phyloP scores from a whole-genome alignment of 2,329 filamentous ascomycete species.

The Zalaria sp. region DNA sequence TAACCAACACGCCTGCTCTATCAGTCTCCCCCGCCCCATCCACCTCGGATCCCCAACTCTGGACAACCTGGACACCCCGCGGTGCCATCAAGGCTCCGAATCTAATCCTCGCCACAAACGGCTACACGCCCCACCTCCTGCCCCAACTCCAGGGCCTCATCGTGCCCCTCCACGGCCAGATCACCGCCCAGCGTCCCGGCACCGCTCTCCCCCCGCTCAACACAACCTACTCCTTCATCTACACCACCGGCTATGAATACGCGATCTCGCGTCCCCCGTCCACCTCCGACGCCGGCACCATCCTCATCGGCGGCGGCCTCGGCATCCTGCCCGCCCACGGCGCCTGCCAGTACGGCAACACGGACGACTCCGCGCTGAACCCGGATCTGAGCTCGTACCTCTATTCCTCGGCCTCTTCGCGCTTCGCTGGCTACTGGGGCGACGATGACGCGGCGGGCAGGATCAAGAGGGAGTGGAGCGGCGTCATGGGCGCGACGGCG shows the following conservation, averaged over 20 bases:
- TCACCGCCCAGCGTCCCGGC: slow-evolving; percentile 22
- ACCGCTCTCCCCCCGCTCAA: slow-evolving; percentile 23
- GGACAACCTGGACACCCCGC: slow-evolving; percentile 11
- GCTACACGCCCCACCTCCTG: slow-evolving; percentile 13
- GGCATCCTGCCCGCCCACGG: slow-evolving; percentile 27
- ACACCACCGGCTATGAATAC: slow-evolving; percentile 50
- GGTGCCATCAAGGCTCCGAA: slow-evolving; percentile 13
- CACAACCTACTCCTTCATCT: slow-evolving; percentile 48
- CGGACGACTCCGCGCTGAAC: slow-evolving; percentile 41
- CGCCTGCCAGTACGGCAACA: slow-evolving; percentile 37
- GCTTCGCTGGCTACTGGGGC: slow-evolving; percentile 37
- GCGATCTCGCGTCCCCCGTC: slow-evolving; percentile 45
- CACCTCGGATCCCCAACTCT: slow-evolving; percentile 1
- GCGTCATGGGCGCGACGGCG: slow-evolving; percentile 38
- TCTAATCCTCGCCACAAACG: slow-evolving; percentile 16
- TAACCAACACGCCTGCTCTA: slow-evolving; percentile 36
- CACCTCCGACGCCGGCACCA: slow-evolving; percentile 30
- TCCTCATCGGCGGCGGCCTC: slow-evolving; percentile 49
- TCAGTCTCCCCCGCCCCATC: background rate
- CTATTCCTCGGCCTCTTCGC: slow-evolving; percentile 26
- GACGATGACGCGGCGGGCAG: slow-evolving; percentile 12
- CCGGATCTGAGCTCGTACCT: slow-evolving; percentile 36
- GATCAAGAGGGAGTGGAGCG: slow-evolving; percentile 30
- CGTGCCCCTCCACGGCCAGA: slow-evolving; percentile 26
- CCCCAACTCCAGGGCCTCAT: slow-evolving; percentile 14